phyloP scores from a whole-genome alignment of 73 alveolate genomes.

The Paramecium caudatum region DNA sequence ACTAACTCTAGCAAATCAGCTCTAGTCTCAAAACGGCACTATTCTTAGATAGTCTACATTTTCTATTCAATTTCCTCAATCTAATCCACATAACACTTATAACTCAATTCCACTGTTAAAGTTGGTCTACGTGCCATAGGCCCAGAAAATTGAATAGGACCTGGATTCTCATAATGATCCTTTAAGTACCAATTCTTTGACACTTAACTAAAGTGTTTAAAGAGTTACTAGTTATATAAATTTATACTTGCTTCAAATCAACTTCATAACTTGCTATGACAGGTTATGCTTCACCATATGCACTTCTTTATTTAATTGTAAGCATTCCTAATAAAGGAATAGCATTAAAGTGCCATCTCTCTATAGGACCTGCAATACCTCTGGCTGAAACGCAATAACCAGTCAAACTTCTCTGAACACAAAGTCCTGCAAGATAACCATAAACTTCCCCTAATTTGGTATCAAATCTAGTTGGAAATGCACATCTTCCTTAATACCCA shows the following conservation, averaged over 20 bases:
- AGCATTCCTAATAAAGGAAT: conserved; percentile 64
- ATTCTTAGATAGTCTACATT: neutral
- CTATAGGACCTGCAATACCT: conserved; percentile 74
- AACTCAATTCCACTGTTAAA: conserved; percentile 50
- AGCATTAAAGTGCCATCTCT: conserved; percentile 56
- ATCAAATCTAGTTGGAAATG: conserved; percentile 94
- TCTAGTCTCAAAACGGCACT: conserved; percentile 63
- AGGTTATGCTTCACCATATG: conserved; percentile 73
- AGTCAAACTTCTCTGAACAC: conserved; percentile 80
- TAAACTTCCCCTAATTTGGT: conserved; percentile 89
- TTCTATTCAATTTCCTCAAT: conserved; percentile 64
- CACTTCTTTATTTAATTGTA: conserved; percentile 75
- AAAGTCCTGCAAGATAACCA: conserved; percentile 93
- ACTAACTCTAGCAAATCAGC: conserved; percentile 56
- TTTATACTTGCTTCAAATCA: conserved; percentile 77
- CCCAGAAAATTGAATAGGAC: conserved; percentile 85
- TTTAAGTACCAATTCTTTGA: conserved; percentile 77
- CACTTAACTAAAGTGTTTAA: conserved; percentile 69
- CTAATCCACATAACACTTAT: conserved; percentile 46
- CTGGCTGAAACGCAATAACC: conserved; percentile 81
- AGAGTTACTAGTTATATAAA: conserved; percentile 56
- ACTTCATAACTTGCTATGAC: conserved; percentile 86
- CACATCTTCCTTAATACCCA: conserved; percentile 98
- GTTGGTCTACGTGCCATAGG: conserved; percentile 54
- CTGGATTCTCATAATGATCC: conserved; percentile 91